Percentiles rank a stretch among this genome's conserved stretches.
These are phyloP conservation scores for Cutaneotrichosporon arboriforme DNA, from an alignment of 1,284 basidiomycete species.

Conservation along the genomic window DNA sequence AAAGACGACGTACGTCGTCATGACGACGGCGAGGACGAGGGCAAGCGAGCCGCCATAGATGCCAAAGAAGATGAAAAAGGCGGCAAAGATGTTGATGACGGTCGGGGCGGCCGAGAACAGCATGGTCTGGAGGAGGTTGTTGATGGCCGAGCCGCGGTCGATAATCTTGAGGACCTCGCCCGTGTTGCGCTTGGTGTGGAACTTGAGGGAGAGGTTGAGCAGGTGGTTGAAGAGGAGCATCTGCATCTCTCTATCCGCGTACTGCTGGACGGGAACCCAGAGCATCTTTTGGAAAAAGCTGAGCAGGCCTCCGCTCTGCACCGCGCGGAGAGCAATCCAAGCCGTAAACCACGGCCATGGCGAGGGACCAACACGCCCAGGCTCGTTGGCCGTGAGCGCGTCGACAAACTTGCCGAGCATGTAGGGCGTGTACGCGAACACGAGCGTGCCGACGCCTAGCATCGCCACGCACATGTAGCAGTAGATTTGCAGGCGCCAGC, in stretches of 20 bases:
- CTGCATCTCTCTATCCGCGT: conserved; percentile 87
- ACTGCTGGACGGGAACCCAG: conserved; percentile 94
- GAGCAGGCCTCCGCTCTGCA: conserved; percentile 54
- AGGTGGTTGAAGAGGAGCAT: conserved; percentile 88
- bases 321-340: conserved; percentile 29
- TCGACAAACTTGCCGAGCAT: conserved; percentile 32
- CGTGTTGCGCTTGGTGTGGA: conserved; percentile 92
- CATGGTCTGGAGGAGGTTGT: conserved; percentile 85
- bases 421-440: conserved; percentile 32
- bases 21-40: conserved; percentile 71
- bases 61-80: conserved; percentile 84
- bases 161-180: conserved; percentile 95
- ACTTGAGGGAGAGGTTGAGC: conserved; percentile 79
- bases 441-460: conserved; percentile 17
- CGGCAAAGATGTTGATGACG: conserved; percentile 87
- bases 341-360: conserved; percentile 32
- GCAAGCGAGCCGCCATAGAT: conserved; percentile 72
- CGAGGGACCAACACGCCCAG: conserved; percentile 2
- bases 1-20: conserved; percentile 89
- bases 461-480: conserved; percentile 27
- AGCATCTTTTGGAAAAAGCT: conserved; percentile 86
- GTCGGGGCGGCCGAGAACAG: conserved; percentile 92
- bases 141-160: conserved; percentile 96
- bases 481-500: conserved; percentile 31
- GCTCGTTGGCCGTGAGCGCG: conserved; percentile 22